Conservation (phyloP, 2,329 filamentous ascomycete species). For the Pseudocercospora ulei region DNA sequence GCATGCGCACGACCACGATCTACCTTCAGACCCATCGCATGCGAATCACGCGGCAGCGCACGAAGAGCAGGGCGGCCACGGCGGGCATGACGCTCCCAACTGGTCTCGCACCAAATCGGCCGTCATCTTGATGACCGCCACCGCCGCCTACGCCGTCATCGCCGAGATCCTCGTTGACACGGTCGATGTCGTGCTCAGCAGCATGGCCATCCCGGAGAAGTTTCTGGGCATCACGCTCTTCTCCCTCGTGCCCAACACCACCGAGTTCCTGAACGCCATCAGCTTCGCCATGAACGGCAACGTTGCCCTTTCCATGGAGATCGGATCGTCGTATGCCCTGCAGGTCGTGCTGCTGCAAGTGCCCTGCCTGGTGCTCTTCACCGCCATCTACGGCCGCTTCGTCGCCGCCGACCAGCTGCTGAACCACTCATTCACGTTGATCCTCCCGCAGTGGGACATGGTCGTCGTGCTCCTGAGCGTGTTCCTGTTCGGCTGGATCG, state of each 20-base stretch:
- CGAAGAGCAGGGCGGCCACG: conserved; percentile 37
- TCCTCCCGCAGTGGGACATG: conserved; percentile 99
- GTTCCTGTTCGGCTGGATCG: conserved; percentile 93
- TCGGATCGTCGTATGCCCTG: conserved; percentile 90
- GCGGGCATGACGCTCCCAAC: conserved; percentile 95
- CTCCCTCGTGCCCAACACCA: conserved; percentile 93
- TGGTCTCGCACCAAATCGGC: conserved; percentile 90
- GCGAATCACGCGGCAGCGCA: conserved; percentile 35
- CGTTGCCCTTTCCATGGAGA: conserved; percentile 97
- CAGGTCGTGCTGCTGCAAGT: conserved; percentile 95
- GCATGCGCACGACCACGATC: conserved; percentile 15
- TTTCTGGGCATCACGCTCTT: conserved; percentile 95
- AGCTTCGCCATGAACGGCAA: conserved; percentile 99
- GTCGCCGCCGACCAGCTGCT: conserved; percentile 47
- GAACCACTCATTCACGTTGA: conserved; percentile 65
- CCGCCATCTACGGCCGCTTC: conserved; percentile 58
- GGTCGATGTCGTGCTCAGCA: conserved; percentile 88
- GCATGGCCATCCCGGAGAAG: conserved; percentile 88
- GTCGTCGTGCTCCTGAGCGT: conserved; percentile 92
- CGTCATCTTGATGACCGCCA: conserved; percentile 78
- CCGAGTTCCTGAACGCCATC: conserved; percentile 97
- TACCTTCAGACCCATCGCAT: conserved; percentile 25
- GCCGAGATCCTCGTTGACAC: conserved; percentile 95
- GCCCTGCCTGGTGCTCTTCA: conserved; percentile 84
- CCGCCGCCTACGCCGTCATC: conserved; percentile 87